Percentiles rank a stretch among this genome's conserved stretches.
phyloP scores from a whole-genome alignment of 495 filamentous ascomycete genomes.

The Aspergillus campestris region DNA sequence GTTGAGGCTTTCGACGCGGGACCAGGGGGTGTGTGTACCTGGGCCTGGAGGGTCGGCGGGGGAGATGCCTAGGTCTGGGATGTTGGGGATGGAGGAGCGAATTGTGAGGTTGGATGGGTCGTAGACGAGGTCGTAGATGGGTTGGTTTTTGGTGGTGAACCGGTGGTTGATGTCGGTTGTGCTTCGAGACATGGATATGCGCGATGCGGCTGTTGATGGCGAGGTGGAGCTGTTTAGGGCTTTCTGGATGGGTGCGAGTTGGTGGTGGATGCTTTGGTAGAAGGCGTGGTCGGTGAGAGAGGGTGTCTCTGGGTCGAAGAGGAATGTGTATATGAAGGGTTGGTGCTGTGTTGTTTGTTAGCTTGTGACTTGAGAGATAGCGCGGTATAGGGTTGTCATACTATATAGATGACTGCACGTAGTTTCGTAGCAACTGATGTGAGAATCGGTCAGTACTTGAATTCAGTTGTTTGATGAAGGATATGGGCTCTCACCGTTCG shows the following conservation, averaged over 20 bases:
- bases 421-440: conserved; percentile 36
- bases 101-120: conserved; percentile 70
- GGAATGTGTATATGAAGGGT: conserved; percentile 86
- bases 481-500: conserved; percentile 7
- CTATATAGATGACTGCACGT: conserved; percentile 64
- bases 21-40: conserved; percentile 39
- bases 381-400: conserved; percentile 17
- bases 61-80: conserved; percentile 52
- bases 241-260: conserved; percentile 69
- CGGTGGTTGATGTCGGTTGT: conserved; percentile 18
- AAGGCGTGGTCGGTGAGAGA: conserved; percentile 58
- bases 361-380: neutral
- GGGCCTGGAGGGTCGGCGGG: neutral
- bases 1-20: conserved; percentile 81
- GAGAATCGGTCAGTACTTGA: neutral
- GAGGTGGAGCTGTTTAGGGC: conserved; percentile 61
- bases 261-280: conserved; percentile 75
- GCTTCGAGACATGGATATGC: conserved; percentile 32
- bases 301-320: conserved; percentile 66
- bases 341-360: conserved; percentile 39
- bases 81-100: conserved; percentile 82
- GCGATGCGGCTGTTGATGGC: conserved; percentile 38
- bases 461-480: neutral
- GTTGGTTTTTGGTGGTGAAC: conserved; percentile 23
- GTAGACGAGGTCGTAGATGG: conserved; percentile 80